phyloP scores from a whole-genome alignment of 306 rosid species.

The Ormosia semicastrata region DNA sequence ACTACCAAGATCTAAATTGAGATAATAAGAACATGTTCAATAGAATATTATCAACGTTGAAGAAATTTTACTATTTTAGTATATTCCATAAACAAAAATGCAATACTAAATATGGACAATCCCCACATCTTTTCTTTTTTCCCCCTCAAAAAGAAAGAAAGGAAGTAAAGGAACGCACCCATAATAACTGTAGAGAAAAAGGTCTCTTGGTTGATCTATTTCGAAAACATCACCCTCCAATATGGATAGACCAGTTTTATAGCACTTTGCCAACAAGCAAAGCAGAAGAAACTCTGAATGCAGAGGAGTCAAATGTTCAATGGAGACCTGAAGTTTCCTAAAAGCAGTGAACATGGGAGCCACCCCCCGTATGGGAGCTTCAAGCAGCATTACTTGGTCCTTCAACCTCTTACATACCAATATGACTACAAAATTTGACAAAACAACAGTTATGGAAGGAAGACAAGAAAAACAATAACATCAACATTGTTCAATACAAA shows the following conservation, averaged over 20 bases:
- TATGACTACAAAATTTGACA: constrained; percentile 47
- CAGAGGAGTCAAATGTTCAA: constrained; percentile 70
- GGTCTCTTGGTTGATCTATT: constrained; percentile 89
- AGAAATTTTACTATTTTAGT: background rate
- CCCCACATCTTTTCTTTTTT: too few relatives aligned
- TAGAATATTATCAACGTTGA: background rate
- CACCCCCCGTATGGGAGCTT: constrained; percentile 83
- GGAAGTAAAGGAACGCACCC: constrained; percentile 58
- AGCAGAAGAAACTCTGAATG: constrained; percentile 90
- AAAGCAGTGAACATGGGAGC: constrained; percentile 77
- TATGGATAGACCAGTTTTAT: constrained; percentile 78
- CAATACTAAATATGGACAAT: background rate
- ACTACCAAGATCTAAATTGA: background rate
- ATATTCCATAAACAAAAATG: background rate
- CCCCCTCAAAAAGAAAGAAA: background rate
- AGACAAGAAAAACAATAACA: background rate
- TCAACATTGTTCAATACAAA: background rate
- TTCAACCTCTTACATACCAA: constrained; percentile 77
- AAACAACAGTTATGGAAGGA: background rate
- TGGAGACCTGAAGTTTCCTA: constrained; percentile 67
- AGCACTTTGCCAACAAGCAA: constrained; percentile 80
- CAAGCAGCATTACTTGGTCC: constrained; percentile 69
- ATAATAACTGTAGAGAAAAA: constrained; percentile 89
- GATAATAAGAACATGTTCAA: background rate
- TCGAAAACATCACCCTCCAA: constrained; percentile 71